Conservation (phyloP, 2,329 filamentous ascomycete genomes). For the Neonectria ditissima region DNA sequence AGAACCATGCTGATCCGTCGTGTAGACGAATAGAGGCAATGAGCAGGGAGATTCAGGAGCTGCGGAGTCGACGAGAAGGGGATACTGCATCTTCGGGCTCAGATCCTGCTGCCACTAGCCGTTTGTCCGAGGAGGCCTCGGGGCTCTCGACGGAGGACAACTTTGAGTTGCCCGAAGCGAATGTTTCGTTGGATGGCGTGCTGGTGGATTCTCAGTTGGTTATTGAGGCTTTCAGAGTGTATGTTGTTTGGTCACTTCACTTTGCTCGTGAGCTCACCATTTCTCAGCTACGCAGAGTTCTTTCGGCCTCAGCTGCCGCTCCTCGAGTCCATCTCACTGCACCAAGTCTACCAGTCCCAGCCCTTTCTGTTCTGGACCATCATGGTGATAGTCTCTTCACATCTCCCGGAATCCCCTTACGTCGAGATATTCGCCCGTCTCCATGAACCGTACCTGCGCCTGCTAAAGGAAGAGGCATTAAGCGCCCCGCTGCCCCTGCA, state of each 20-base stretch:
- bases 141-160: slow-evolving; percentile 22
- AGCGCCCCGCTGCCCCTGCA: slow-evolving; percentile 29
- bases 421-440: slow-evolving; percentile 10
- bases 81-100: slow-evolving; percentile 10
- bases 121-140: not conserved
- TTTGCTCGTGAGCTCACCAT: not conserved
- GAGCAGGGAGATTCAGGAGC: slow-evolving; percentile 38
- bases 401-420: slow-evolving; percentile 2
- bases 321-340: slow-evolving; percentile 16
- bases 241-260: not conserved
- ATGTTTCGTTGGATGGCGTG: slow-evolving; percentile 15
- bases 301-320: slow-evolving; percentile 35
- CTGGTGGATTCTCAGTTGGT: slow-evolving; percentile 15
- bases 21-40: slow-evolving; percentile 34
- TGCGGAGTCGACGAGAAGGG: slow-evolving; percentile 27
- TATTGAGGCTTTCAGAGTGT: slow-evolving; percentile 28
- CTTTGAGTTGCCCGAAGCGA: slow-evolving; percentile 16
- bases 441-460: slow-evolving; percentile 9
- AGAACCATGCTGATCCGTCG: not conserved
- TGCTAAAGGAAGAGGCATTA: slow-evolving; percentile 26
- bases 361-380: slow-evolving; percentile 40
- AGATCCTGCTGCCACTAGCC: slow-evolving; percentile 8
- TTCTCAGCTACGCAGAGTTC: slow-evolving; percentile 26
- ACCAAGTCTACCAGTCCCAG: slow-evolving; percentile 12
- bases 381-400: slow-evolving; percentile 23